These are phyloP conservation scores for Lolium perenne DNA, from an alignment of 176 grass and related monocot genomes.

Conservation along the genomic window DNA sequence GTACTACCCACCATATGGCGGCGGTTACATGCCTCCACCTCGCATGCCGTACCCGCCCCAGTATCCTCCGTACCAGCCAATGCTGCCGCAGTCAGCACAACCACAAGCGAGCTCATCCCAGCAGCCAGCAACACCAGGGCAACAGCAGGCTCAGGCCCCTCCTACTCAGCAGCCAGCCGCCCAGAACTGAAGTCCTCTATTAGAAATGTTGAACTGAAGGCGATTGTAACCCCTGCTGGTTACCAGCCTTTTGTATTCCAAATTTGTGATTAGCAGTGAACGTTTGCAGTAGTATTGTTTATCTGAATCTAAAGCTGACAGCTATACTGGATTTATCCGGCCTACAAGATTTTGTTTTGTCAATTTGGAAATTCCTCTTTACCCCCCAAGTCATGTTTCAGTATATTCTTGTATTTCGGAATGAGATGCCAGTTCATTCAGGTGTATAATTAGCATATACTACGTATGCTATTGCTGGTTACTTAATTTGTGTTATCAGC, in stretches of 20 bases:
- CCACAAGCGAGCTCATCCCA: slow-evolving; percentile 50
- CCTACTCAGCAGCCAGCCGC: slow-evolving; percentile 35
- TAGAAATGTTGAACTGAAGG: neutral
- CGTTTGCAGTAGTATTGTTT: slow-evolving; percentile 20
- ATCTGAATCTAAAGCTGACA: neutral
- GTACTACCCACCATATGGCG: slow-evolving; percentile 65
- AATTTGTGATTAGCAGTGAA: slow-evolving; percentile 36
- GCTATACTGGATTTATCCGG: slow-evolving; percentile 26
- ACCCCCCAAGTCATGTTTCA: neutral
- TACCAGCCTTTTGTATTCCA: slow-evolving; percentile 39
- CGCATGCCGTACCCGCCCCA: slow-evolving; percentile 70
- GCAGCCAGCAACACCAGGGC: slow-evolving; percentile 30
- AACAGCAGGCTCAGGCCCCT: slow-evolving; percentile 46
- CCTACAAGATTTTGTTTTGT: slow-evolving; percentile 24
- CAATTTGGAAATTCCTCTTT: neutral
- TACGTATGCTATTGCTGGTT: neutral
- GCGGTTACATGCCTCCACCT: slow-evolving; percentile 64
- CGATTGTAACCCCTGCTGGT: neutral
- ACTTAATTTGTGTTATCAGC: neutral
- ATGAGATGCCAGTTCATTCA: neutral
- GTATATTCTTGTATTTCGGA: neutral
- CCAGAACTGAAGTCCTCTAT: slow-evolving; percentile 41
- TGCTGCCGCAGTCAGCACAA: slow-evolving; percentile 47
- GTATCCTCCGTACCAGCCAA: slow-evolving; percentile 69
- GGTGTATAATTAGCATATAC: neutral